phyloP scores from a whole-genome alignment of 495 filamentous ascomycete species.

The Parathielavia appendiculata region DNA sequence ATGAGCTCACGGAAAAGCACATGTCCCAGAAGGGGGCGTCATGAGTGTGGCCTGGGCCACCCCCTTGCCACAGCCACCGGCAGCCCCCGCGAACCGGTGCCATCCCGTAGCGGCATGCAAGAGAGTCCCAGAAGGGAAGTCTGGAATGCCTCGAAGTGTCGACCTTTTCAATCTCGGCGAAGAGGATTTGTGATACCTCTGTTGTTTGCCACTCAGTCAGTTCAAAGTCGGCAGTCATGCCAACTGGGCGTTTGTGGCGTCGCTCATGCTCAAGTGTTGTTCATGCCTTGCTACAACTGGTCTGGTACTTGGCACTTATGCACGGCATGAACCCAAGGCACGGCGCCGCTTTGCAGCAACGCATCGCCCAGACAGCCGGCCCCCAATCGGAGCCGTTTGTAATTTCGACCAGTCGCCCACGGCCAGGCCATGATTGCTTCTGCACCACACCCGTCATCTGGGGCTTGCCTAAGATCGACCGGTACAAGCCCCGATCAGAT shows the following conservation, averaged over 20 bases:
- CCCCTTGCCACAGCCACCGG: neutral
- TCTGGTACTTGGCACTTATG: neutral
- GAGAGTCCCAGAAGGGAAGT: conserved; percentile 19
- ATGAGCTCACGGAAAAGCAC: conserved; percentile 1
- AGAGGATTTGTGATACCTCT: conserved; percentile 8
- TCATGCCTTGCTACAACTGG: neutral
- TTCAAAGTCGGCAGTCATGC: neutral
- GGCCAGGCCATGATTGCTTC: neutral
- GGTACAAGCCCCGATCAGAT: conserved; percentile 8
- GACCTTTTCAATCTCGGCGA: neutral
- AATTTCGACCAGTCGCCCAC: neutral
- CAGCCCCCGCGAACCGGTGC: neutral
- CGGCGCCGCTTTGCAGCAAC: neutral
- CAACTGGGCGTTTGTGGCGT: conserved; percentile 6
- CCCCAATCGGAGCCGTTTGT: conserved; percentile 5
- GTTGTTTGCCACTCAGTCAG: conserved; percentile 17
- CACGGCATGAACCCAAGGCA: neutral
- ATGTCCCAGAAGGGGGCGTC: neutral
- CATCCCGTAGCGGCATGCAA: conserved; percentile 16
- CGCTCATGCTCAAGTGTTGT: too few species aligned
- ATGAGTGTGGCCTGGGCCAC: neutral
- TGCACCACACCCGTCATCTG: conserved; percentile 15
- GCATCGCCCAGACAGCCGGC: conserved; percentile 2
- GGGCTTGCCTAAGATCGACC: conserved; percentile 2
- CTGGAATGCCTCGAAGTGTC: neutral